Evolutionary conservation across 106 monocot species (phyloP).

Genomic region (Ottelia alismoides): DNA sequence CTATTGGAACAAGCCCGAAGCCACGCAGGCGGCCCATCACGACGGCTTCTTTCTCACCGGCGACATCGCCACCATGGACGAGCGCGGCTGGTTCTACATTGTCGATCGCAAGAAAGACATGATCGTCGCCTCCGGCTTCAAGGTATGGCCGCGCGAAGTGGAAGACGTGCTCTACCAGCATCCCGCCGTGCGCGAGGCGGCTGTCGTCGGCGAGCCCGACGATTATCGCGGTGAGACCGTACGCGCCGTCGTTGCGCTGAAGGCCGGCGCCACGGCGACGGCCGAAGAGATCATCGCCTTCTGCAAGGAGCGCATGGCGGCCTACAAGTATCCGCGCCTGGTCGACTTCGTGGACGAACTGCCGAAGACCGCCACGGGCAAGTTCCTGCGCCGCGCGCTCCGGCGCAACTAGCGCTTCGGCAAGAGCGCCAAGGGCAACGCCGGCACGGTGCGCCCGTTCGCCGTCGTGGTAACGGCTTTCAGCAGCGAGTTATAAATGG

Average conservation of each 20-base stretch:
- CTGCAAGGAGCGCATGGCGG: conserved; percentile 38
- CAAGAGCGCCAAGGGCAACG: too few species aligned
- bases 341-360: conserved; percentile 65
- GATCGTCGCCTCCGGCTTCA: conserved; percentile 89
- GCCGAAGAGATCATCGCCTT: conserved; percentile 20
- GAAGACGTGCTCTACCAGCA: conserved; percentile 51
- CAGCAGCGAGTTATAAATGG: too few species aligned
- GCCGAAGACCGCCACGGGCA: conserved; percentile 48
- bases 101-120: conserved; percentile 81
- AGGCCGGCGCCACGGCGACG: not conserved
- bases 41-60: conserved; percentile 74
- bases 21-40: conserved; percentile 30
- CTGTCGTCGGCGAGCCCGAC: conserved; percentile 83
- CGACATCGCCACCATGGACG: conserved; percentile 63
- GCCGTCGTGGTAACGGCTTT: too few species aligned
- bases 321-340: conserved; percentile 67
- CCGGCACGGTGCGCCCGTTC: too few species aligned
- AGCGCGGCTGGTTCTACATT: conserved; percentile 71
- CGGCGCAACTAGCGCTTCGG: too few species aligned
- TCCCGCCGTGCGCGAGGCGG: conserved; percentile 46
- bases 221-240: conserved; percentile 66
- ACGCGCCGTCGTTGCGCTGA: conserved; percentile 51
- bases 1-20: conserved; percentile 51
- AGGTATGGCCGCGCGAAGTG: conserved; percentile 89
- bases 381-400: conserved; percentile 39